These are phyloP conservation scores for Boletus bicolor DNA, from an alignment of 768 basidiomycete genomes.

Conservation along the genomic window DNA sequence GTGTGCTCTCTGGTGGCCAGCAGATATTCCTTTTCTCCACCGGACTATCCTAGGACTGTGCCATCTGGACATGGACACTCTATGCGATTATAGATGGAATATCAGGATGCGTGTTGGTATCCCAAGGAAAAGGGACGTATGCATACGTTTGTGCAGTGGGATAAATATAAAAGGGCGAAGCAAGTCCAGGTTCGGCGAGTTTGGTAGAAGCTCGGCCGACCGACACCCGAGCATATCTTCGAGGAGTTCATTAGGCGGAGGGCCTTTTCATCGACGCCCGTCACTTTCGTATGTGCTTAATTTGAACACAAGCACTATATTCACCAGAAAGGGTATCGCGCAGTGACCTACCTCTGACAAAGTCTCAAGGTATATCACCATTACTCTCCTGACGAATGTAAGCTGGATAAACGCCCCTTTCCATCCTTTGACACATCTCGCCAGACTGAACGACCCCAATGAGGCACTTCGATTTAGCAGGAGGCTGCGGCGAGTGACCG, in stretches of 20 bases:
- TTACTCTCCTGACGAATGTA: slow-evolving; percentile 1
- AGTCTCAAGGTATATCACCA: neutral
- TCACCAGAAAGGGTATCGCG: neutral
- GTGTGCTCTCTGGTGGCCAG: neutral
- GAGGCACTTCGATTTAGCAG: neutral
- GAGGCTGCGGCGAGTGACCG: neutral
- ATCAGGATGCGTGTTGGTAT: neutral
- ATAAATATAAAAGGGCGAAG: slow-evolving; percentile 2
- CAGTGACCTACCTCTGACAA: neutral
- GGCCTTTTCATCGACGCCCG: neutral
- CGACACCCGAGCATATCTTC: neutral
- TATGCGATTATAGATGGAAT: neutral
- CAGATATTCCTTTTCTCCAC: neutral
- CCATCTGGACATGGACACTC: neutral
- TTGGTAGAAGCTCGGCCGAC: neutral
- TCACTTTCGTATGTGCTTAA: neutral
- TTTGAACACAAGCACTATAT: neutral
- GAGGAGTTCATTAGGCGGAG: neutral
- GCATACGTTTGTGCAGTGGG: neutral
- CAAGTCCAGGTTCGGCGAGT: neutral
- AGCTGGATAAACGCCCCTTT: neutral
- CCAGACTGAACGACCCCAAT: slow-evolving; percentile 6
- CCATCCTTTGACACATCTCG: neutral
- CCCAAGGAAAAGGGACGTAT: neutral
- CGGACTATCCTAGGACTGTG: neutral